A percentile compares a stretch with the other conserved stretches of the same genome.
Conservation (phyloP, 768 basidiomycete genomes). For the Steccherinum ochraceum region DNA sequence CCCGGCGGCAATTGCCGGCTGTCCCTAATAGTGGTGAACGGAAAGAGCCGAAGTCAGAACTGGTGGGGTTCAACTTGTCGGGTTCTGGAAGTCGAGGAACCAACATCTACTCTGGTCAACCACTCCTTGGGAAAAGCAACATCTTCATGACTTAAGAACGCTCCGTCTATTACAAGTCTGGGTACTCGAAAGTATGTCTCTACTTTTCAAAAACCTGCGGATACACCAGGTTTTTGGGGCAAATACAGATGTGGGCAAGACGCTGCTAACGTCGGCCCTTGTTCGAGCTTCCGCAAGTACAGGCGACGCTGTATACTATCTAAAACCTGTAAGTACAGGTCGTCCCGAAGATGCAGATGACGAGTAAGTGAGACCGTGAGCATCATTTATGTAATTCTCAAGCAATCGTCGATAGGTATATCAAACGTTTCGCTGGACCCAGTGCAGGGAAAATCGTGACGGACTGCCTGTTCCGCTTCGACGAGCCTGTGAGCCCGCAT, state of each 20-base stretch:
- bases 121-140: no score
- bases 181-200: no score
- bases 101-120: no score
- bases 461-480: slow-evolving; percentile 75
- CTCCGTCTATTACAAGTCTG: no score
- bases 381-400: background rate
- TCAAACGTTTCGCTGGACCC: slow-evolving; percentile 45
- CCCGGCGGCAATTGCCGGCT: no score
- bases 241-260: slow-evolving; percentile 96
- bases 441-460: slow-evolving; percentile 39
- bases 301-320: slow-evolving; percentile 51
- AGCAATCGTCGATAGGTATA: slow-evolving; percentile 44
- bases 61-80: no score
- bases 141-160: no score
- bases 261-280: slow-evolving; percentile 81
- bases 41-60: no score
- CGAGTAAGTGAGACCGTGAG: slow-evolving; percentile 40
- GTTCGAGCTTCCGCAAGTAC: slow-evolving; percentile 65
- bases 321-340: slow-evolving; percentile 94
- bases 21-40: no score
- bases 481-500: slow-evolving; percentile 92
- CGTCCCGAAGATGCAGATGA: slow-evolving; percentile 77
- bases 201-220: slow-evolving; percentile 80
- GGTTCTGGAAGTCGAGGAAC: no score
- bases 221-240: slow-evolving; percentile 92